Evolutionary conservation across 108 stramenopile genomes (phyloP), one percentile per base, ranked within the genome.

Genomic region (Pseudonitzschia multiseries): DNA sequence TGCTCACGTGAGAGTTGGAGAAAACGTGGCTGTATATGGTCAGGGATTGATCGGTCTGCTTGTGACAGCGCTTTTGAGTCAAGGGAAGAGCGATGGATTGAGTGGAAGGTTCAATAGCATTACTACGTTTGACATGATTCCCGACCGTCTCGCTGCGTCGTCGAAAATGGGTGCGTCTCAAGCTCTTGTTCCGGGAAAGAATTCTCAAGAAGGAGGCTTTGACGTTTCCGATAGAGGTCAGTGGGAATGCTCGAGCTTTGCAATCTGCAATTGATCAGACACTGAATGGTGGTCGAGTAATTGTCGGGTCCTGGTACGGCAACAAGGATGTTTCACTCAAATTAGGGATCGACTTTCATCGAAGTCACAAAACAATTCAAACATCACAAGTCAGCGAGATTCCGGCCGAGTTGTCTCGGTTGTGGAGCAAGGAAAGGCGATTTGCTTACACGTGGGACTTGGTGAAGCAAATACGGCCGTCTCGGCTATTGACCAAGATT

Each of bases 21-120:
- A 97, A 73, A 86, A 84, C 65, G 89, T 96, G 36, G 93, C 85
- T 22, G 93, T 97, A 8, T 93, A 82, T 71, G 96, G 96, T 1
- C 95, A 96, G 79, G 96, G 96, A 8, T 69, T 97, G 51, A 97
- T 97, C 68, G 96, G 96, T 41, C 79, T 97, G 52, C 66, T 97
- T 32, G 94, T 94, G 5, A 94, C 94, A 22, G 79, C 93, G 12
- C 84, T 97, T 40, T 71, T 95, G 67, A 48, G 60, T 22, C 59
- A 42, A 56, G 41, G 41, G 24, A 68, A 18, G 31, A 52, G 50
- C 20, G 36, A 56, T 14, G 26, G 15, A 26, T 6, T n/a, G 18
- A 29, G 70, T 56, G 65, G 68, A 57, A 66, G 52, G 29, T 80
- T 82, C 64, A 72, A 81, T 44, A 81, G 79, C 21, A 63, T 91